Evolutionary conservation across 768 basidiomycete genomes (phyloP), one percentile per base, ranked within the genome.

Genomic region (Antrodiella citrinella): DNA sequence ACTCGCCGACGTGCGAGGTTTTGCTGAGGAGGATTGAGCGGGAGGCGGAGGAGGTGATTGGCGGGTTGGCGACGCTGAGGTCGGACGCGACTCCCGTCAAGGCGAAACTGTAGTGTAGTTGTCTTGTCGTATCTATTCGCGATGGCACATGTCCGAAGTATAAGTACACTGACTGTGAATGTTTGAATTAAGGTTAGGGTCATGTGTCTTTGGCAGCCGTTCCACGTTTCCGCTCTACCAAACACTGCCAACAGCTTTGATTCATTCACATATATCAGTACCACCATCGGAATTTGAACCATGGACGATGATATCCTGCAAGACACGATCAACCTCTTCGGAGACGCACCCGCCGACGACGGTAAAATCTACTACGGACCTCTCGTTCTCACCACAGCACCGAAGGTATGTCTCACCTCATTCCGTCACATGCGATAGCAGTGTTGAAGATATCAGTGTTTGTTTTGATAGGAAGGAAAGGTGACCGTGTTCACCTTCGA

Each of bases 1-100:
- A 95, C 62, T 81, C 89, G 40, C 89, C 89, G 12, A 86, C 84
- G 1, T 94, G 91, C 68, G 73, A 83, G 50, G 85, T 73, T 47
- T 68, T 96, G 24, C 53, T 95, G 48, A 58, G 62, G 15, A 70
- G 77, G 56, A 76, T 95, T 42, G 93, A 91, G 69, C 71, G 62
- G 46, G 91, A 91, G 61, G 82, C 82, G 0, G 84, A 86, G 64
- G 77, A 77, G 49, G 76, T 82, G 45, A 77, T 93, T 45, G 70
- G 66, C 15, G 62, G 71, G 11, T 56, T 88, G 59, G 64, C 61
- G 20, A 64, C 58, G 51, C 50, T 69, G 43, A 51, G 43, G 49
- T 58, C 57, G 4, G 35, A 44, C 9, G n/a, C n/a, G n/a, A n/a
- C n/a, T n/a, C n/a, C n/a, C n/a, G 45, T 25, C 4, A 46, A 42